A percentile compares a stretch with the other conserved stretches of the same genome.
These are phyloP conservation scores for Trypanosoma platydactyli DNA, from an alignment of 208 protist species.

Conservation along the genomic window DNA sequence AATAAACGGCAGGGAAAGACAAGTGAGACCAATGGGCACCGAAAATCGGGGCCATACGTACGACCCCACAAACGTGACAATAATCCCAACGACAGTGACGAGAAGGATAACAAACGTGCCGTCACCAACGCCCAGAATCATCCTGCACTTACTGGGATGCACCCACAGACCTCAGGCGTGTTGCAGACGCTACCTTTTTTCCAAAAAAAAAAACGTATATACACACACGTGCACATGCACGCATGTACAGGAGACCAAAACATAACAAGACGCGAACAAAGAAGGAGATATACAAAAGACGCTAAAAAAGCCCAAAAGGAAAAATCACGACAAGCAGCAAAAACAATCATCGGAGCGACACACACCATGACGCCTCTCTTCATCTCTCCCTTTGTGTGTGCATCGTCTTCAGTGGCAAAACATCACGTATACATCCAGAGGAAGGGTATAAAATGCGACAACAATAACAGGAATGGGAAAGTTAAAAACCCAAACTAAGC, in stretches of 20 bases:
- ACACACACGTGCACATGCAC: not conserved
- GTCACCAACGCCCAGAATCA: conserved; percentile 71
- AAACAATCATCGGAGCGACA: too few species aligned
- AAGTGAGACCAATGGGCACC: conserved; percentile 53
- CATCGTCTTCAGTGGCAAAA: too few species aligned
- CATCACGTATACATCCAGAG: not conserved
- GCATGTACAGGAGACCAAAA: conserved; percentile 2
- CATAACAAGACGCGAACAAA: conserved; percentile 27
- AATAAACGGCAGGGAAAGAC: conserved; percentile 59
- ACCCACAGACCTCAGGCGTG: too few species aligned
- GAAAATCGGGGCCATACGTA: conserved; percentile 47
- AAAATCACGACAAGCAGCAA: too few species aligned
- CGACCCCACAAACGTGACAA: conserved; percentile 44
- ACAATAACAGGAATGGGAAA: conserved; percentile 8
- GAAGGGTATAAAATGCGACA: conserved; percentile 14
- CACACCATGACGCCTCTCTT: too few species aligned
- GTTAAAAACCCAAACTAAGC: not conserved
- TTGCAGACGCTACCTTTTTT: not conserved
- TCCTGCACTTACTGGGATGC: not conserved
- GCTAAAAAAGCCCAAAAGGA: too few species aligned
- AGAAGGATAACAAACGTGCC: conserved; percentile 79
- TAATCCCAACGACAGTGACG: conserved; percentile 45
- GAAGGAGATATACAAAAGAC: conserved; percentile 5
- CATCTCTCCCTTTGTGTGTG: too few species aligned
- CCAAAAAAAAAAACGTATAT: conserved; percentile 6